Conservation (phyloP, 495 filamentous ascomycete species). For the Thermochaetoides thermophila region DNA sequence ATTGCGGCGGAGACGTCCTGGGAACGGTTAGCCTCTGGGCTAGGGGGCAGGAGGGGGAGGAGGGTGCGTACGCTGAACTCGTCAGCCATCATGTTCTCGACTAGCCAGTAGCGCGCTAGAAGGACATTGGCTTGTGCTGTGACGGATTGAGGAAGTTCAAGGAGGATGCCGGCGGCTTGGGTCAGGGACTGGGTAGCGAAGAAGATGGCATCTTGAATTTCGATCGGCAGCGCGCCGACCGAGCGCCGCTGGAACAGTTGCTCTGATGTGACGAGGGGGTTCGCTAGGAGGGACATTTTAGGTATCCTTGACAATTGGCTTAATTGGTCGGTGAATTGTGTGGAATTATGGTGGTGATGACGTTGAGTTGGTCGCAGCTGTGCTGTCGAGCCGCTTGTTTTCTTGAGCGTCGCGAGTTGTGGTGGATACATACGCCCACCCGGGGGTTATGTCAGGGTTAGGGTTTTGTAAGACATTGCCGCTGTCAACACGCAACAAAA, state of each 20-base stretch:
- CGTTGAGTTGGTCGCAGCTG: no score
- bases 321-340: no score
- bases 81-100: slow-evolving; percentile 27
- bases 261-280: slow-evolving; percentile 69
- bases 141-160: slow-evolving; percentile 75
- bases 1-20: slow-evolving; percentile 71
- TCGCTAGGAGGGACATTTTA: slow-evolving; percentile 48
- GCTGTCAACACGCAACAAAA: no score
- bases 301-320: not conserved
- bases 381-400: no score
- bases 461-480: no score
- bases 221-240: slow-evolving; percentile 53
- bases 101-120: slow-evolving; percentile 75
- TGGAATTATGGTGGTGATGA: not conserved
- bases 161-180: slow-evolving; percentile 73
- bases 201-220: slow-evolving; percentile 59
- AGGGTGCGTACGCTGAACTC: slow-evolving; percentile 30
- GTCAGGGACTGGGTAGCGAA: slow-evolving; percentile 61
- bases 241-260: slow-evolving; percentile 46
- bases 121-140: slow-evolving; percentile 83
- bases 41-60: not conserved
- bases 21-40: not conserved
- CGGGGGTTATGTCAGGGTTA: no score
- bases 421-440: no score
- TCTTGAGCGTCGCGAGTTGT: no score